Evolutionary conservation across 768 basidiomycete genomes (phyloP), one percentile per base, ranked within the genome.

Genomic region (Boletus vermiculosoides): DNA sequence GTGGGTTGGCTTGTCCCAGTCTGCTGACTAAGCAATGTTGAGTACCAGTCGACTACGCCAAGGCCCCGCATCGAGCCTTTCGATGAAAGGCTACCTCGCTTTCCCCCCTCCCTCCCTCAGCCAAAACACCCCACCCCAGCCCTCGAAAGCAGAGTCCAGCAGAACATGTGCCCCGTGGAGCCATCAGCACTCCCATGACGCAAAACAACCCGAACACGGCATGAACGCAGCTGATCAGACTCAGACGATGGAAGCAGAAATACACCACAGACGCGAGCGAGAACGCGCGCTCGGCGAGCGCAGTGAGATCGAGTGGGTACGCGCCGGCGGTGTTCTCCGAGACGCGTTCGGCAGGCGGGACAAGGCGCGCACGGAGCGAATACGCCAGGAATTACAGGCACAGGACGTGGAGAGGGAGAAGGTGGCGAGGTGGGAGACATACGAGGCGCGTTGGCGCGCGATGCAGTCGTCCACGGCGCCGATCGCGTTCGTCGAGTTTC

Each of bases 251-350:
- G 56, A 68, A 34, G 70, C 56, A 15, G 63, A 57, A 36, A 65
- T 60, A 20, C 49, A 23, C 18, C 50, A 54, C 28, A 65, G 70
- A 41, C 61, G 61, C 15, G 66, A 72, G 31, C 61, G 52, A n/a
- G 78, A 80, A 53, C 74, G 67, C 10, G 73, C 62, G n/a, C 77
- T 80, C 45, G 76, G 76, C 13, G 70, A 74, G n/a, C 68, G 67
- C 45, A 80, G 80, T 30, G 85, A 86, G 65, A 75, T 82, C 51
- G 79, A 78, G 15, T 86, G 84, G 82, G 84, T 86, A 2, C 76
- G 81, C 11, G 78, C 76, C 11, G 85, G 85, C 25, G 83, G 84
- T 2, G 66, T 82, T 22, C 73, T 86, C 31, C 77, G 83, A 41
- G 81, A 83, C 63, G 71, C 71, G 36, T 59, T 71, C 12, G 83